These are phyloP conservation scores for Spergularia azorica DNA, from an alignment of 179 eudicot species.

Conservation along the genomic window DNA sequence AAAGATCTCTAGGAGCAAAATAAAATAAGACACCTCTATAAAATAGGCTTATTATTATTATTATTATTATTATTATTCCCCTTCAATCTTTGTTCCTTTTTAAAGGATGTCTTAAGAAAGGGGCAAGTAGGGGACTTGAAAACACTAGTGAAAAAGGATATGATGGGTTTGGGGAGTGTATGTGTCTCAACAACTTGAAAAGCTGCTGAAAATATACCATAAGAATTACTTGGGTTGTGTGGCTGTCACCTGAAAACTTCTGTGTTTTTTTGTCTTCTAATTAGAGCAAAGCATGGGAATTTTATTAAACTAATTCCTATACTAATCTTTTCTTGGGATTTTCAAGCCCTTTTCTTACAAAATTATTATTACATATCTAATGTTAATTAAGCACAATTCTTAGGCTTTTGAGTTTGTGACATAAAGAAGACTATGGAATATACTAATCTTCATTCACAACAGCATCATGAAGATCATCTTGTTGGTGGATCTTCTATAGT, in stretches of 20 bases:
- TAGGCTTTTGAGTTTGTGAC: neutral
- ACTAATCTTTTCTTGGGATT: slow-evolving; percentile 62
- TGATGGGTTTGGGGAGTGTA: neutral
- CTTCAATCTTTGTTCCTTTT: slow-evolving; percentile 41
- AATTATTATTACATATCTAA: neutral
- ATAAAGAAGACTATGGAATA: slow-evolving; percentile 51
- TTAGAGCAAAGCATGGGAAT: slow-evolving; percentile 20
- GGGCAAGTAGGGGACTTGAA: slow-evolving; percentile 36
- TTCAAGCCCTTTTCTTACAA: slow-evolving; percentile 42
- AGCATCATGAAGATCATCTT: slow-evolving; percentile 35
- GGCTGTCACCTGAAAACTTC: slow-evolving; percentile 58
- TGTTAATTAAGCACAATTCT: neutral
- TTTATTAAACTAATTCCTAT: slow-evolving; percentile 1
- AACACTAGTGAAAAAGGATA: slow-evolving; percentile 60
- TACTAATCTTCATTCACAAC: neutral
- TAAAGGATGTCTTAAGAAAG: slow-evolving; percentile 48
- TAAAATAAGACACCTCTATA: neutral
- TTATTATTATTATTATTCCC: slow-evolving; percentile 17
- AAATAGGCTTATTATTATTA: too few relatives aligned
- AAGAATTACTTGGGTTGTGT: slow-evolving; percentile 31
- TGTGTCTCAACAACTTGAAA: slow-evolving; percentile 30
- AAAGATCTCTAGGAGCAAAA: slow-evolving; percentile 1
- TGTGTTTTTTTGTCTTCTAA: slow-evolving; percentile 26
- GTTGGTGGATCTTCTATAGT: slow-evolving; percentile 37
- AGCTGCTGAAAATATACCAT: neutral